Conservation (phyloP, 208 protist genomes). For the Trypanosoma platydactyli region DNA sequence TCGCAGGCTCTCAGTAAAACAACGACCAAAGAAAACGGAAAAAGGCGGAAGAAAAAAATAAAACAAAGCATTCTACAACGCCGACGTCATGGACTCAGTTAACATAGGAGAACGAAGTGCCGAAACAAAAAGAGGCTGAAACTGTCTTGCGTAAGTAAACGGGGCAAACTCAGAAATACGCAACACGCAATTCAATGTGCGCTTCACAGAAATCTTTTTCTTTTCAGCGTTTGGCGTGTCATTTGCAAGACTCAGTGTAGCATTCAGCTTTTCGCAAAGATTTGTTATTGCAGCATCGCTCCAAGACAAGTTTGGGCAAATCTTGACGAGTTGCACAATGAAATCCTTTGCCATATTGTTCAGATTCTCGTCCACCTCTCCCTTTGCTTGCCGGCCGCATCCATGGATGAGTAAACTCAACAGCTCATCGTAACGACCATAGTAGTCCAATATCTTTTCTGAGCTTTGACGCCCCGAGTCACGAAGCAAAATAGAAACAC, state of each 20-base stretch:
- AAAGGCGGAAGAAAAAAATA: too few relatives aligned
- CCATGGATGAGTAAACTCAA: slow-evolving; percentile 42
- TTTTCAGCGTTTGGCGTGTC: slow-evolving; percentile 26
- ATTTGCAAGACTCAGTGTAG: slow-evolving; percentile 32
- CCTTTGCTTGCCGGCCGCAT: slow-evolving; percentile 36
- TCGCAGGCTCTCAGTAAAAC: neutral
- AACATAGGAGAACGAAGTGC: slow-evolving; percentile 32
- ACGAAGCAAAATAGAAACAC: slow-evolving; percentile 86
- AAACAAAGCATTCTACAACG: slow-evolving; percentile 1
- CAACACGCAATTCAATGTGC: slow-evolving; percentile 47
- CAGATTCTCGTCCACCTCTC: slow-evolving; percentile 46
- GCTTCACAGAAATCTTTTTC: slow-evolving; percentile 33
- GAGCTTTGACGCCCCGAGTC: slow-evolving; percentile 27
- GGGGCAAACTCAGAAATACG: slow-evolving; percentile 24
- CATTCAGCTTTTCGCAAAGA: slow-evolving; percentile 44
- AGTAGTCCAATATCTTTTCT: slow-evolving; percentile 46
- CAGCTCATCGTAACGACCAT: slow-evolving; percentile 38
- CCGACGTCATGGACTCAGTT: slow-evolving; percentile 26
- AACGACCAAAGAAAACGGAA: neutral
- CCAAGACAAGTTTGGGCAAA: slow-evolving; percentile 30
- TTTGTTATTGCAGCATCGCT: slow-evolving; percentile 29
- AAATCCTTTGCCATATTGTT: slow-evolving; percentile 48
- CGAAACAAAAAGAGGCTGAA: slow-evolving; percentile 37
- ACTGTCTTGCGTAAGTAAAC: slow-evolving; percentile 43
- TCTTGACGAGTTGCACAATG: slow-evolving; percentile 47